phyloP scores from a whole-genome alignment of 1,139 yeast species.

The Sporopachydermia cereana region DNA sequence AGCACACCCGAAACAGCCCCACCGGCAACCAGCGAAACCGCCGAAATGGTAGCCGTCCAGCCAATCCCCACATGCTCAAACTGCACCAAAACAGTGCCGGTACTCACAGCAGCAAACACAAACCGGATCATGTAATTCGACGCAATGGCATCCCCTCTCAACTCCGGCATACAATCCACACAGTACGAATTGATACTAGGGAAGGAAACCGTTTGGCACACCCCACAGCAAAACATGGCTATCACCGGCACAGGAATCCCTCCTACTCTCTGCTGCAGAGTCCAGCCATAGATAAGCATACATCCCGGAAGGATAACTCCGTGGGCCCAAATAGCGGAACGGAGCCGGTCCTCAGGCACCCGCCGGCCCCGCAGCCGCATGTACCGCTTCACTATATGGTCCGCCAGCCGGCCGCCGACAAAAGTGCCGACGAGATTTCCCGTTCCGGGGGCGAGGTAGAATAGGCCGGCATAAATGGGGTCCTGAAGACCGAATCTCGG shows the following conservation, averaged over 20 bases:
- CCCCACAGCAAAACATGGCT: conserved; percentile 34
- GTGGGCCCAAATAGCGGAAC: conserved; percentile 28
- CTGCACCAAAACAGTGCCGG: conserved; percentile 35
- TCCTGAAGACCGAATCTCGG: conserved; percentile 36
- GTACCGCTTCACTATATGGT: conserved; percentile 32
- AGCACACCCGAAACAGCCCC: conserved; percentile 4
- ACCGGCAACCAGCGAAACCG: conserved; percentile 24
- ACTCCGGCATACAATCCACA: conserved; percentile 42
- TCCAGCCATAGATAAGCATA: conserved; percentile 42
- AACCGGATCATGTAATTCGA: conserved; percentile 40
- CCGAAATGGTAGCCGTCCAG: conserved; percentile 37
- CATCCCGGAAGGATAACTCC: conserved; percentile 32
- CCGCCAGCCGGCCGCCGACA: conserved; percentile 41
- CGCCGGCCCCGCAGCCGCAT: conserved; percentile 32
- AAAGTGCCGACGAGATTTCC: conserved; percentile 39
- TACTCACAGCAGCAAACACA: conserved; percentile 37
- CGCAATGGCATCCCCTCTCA: conserved; percentile 42
- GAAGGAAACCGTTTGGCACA: conserved; percentile 38
- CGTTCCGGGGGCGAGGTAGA: conserved; percentile 41
- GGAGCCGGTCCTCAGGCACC: conserved; percentile 40
- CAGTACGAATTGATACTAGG: conserved; percentile 44
- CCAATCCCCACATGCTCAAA: conserved; percentile 39
- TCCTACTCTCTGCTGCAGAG: conserved; percentile 34
- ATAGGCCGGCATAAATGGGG: conserved; percentile 38
- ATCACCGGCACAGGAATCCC: conserved; percentile 44